Base-by-base conservation (phyloP, 2,329 filamentous ascomycete species). In the Camillea tinctor region DNA sequence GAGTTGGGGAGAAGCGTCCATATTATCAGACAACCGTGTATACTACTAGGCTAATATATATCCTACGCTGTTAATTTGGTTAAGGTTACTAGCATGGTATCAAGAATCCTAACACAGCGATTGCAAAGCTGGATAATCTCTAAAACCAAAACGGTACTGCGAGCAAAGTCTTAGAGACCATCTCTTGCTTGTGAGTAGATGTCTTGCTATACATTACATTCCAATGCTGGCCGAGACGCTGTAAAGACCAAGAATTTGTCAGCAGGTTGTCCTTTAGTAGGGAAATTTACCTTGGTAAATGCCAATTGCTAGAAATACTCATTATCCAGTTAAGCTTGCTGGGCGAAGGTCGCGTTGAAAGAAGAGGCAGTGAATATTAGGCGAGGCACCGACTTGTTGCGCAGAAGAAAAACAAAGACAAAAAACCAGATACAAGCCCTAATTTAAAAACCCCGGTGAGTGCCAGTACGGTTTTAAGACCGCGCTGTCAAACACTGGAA, bases 401-500 rank as follows among this genome's bases (percentile, higher is more conserved):
- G 36, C 26, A 30, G 26, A 30, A 9, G 13, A 4, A 30, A 30
- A 30, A 30, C n/a, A 26, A 26, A 26, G 24, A 26, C 8, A 26
- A 40, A 40, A 13, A 40, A 44, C n/a, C 4, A n/a, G 2, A 15
- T 11, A 44, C 3, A 44, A 44, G 36, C n/a, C 36, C 36, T 44
- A 44, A 44, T 44, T 44, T 44, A 44, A 44, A 17, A 2, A 11
- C 2, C n/a, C 17, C 36, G 36, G 17, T 17, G 36, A 44, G 17
- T 44, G 36, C n/a, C 36, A 44, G 22, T 23, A 11, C 24, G 9
- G 6, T 53, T 53, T 64, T 56, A 63, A 56, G 59, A 59, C 55
- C 57, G 64, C 57, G 60, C 66, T 57, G 67, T 63, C 55, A 57
- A 61, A 60, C 63, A 64, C 61, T 57, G n/a, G 57, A 64, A 56